Percentiles rank a stretch among this genome's conserved stretches.
phyloP scores from a whole-genome alignment of 2,329 filamentous ascomycete genomes.

The Xylariaceae sp. region DNA sequence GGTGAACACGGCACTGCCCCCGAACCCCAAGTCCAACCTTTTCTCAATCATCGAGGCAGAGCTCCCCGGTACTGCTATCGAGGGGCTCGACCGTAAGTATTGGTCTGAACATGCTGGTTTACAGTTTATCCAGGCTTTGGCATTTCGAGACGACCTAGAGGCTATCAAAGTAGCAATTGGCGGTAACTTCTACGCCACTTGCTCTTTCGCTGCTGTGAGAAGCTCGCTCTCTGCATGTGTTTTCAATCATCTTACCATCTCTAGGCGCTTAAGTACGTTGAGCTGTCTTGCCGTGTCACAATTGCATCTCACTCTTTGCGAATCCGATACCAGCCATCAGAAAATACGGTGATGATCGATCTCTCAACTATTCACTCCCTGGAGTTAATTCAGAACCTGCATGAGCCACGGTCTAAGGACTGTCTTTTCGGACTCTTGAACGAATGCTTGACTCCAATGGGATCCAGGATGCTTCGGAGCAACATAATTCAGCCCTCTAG shows the following conservation, averaged over 20 bases:
- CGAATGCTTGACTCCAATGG: slow-evolving; percentile 83
- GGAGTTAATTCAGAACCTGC: slow-evolving; percentile 84
- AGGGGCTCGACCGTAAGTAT: slow-evolving; percentile 66
- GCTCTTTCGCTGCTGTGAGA: slow-evolving; percentile 77
- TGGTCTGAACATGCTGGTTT: slow-evolving; percentile 78
- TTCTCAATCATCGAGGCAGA: slow-evolving; percentile 70
- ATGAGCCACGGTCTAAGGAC: slow-evolving; percentile 70
- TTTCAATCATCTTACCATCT: slow-evolving; percentile 15
- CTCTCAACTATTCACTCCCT: slow-evolving; percentile 79
- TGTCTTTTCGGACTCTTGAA: slow-evolving; percentile 84
- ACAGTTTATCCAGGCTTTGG: slow-evolving; percentile 72
- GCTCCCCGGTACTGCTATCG: slow-evolving; percentile 56
- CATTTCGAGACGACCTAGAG: slow-evolving; percentile 73
- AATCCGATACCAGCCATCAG: slow-evolving; percentile 80
- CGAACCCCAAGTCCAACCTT: slow-evolving; percentile 66
- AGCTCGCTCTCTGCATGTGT: background rate
- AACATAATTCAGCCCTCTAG: slow-evolving; percentile 89
- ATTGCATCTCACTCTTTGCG: slow-evolving; percentile 78
- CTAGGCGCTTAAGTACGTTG: slow-evolving; percentile 76
- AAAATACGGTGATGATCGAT: slow-evolving; percentile 95
- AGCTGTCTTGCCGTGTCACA: slow-evolving; percentile 59
- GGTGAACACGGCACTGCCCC: slow-evolving; percentile 60
- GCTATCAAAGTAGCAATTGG: slow-evolving; percentile 72
- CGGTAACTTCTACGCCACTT: slow-evolving; percentile 82
- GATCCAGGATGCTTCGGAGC: slow-evolving; percentile 71